phyloP scores from a whole-genome alignment of 768 basidiomycete genomes.

The Porpolomopsis calyptriformis region DNA sequence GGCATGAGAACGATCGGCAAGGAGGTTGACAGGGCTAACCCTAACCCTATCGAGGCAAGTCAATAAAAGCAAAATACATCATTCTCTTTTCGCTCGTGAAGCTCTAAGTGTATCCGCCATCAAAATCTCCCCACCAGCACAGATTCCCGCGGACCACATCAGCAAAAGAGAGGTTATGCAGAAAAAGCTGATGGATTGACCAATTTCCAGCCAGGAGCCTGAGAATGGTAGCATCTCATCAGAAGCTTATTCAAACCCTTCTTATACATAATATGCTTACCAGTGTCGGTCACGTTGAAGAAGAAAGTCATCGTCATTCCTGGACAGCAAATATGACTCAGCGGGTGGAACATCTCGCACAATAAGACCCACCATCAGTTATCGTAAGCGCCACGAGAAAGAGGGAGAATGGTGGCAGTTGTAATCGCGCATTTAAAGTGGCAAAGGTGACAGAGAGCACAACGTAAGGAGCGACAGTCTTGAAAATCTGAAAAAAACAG shows the following conservation, averaged over 20 bases:
- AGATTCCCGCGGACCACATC: conserved; percentile 71
- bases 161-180: conserved; percentile 71
- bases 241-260: conserved; percentile 1
- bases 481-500: conserved; percentile 48
- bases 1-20: no score
- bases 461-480: conserved; percentile 72
- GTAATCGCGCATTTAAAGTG: conserved; percentile 52
- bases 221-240: conserved; percentile 2
- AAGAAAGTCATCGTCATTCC: conserved; percentile 82
- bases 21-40: no score
- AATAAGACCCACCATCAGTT: conserved; percentile 43
- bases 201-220: conserved; percentile 86
- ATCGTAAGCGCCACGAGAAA: conserved; percentile 68
- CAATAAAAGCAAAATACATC: no score
- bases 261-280: conserved; percentile 21
- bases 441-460: conserved; percentile 64
- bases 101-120: conserved; percentile 34
- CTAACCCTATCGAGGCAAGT: no score
- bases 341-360: background rate
- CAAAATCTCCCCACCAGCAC: conserved; percentile 59
- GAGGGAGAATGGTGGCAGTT: conserved; percentile 69
- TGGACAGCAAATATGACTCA: conserved; percentile 16
- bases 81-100: no score
- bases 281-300: conserved; percentile 72
- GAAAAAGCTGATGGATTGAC: conserved; percentile 82